Base-by-base conservation (phyloP, 2,329 filamentous ascomycete genomes). In the Plenodomus biglobosus region DNA sequence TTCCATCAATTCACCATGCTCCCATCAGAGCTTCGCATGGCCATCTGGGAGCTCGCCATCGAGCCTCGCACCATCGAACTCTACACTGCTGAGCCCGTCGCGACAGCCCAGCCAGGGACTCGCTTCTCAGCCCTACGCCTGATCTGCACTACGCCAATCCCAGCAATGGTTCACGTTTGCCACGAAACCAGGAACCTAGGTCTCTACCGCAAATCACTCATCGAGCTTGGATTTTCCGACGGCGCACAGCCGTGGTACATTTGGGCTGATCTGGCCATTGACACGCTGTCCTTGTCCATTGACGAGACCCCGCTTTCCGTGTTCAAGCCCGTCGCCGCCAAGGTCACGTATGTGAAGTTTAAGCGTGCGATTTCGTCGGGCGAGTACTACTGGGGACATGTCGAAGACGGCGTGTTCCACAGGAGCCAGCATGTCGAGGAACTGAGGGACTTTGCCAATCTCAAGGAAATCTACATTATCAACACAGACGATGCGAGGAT, bases 11-110 rank as follows among this genome's bases (percentile, higher is more conserved):
- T 54, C 30, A 38, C 44, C 17, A 40, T 43, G 10, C 40, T 54
- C 22, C 48, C 48, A 21, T 36, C 20, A 18, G 52, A 54, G 36
- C 41, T 54, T 5, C 48, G 52, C 3, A 18, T 36, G 11, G 38
- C 18, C n/a, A 52, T 55, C 11, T 55, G 52, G 52, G 38, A 46
- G 38, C 15, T 52, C 17, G 46, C 48, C 6, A 45, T 55, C 20
- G 52, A 55, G 38, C 52, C 52, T 38, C 48, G 52, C 19, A 44
- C 38, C 15, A 38, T 55, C 19, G 22, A 55, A 17, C 2, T 40
- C 18, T 20, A 8, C 4, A 24, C 7, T 6, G 11, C 15, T 11
- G 27, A 32, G 7, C 3, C 8, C 13, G 27, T 15, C 27, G 8
- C 27, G 15, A 32, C 8, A 3, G 27, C 27, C 27, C 27, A 6